Conservation (phyloP, 768 basidiomycete species). For the Suillus placidus region DNA sequence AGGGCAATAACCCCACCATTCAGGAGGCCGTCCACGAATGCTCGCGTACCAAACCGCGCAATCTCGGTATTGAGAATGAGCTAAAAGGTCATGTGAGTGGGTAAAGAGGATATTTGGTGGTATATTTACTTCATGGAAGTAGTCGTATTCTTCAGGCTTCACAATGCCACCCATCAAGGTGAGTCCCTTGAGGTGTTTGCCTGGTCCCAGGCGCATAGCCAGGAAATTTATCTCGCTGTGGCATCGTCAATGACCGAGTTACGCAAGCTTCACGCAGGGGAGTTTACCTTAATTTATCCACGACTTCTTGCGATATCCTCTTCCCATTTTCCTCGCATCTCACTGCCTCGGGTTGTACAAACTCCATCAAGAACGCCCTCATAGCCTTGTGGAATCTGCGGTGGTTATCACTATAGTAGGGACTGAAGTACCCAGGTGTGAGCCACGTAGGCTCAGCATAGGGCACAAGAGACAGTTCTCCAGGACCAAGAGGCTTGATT, state of each 20-base stretch:
- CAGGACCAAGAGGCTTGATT: conserved; percentile 57
- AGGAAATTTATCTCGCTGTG: conserved; percentile 73
- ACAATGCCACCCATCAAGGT: conserved; percentile 75
- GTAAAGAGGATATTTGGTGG: not conserved
- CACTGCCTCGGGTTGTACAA: conserved; percentile 74
- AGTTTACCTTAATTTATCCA: conserved; percentile 76
- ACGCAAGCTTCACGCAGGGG: not conserved
- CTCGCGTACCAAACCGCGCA: conserved; percentile 80
- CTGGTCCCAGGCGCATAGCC: conserved; percentile 90
- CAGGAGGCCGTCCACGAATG: conserved; percentile 85
- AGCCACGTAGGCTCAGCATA: conserved; percentile 91
- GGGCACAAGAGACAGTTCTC: conserved; percentile 73
- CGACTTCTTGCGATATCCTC: conserved; percentile 78
- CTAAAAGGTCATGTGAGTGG: conserved; percentile 38
- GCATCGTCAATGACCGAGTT: not conserved
- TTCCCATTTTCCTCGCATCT: conserved; percentile 87
- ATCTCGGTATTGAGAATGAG: conserved; percentile 83
- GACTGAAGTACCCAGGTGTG: conserved; percentile 61
- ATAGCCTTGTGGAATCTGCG: conserved; percentile 73
- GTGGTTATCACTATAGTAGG: conserved; percentile 80
- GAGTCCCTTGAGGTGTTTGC: conserved; percentile 82
- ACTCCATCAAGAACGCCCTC: conserved; percentile 75
- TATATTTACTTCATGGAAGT: conserved; percentile 80
- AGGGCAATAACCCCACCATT: conserved; percentile 85
- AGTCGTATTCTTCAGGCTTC: conserved; percentile 85